These are phyloP conservation scores for Talaromyces albobiverticillius DNA, from an alignment of 2,329 filamentous ascomycete genomes.

Conservation along the genomic window DNA sequence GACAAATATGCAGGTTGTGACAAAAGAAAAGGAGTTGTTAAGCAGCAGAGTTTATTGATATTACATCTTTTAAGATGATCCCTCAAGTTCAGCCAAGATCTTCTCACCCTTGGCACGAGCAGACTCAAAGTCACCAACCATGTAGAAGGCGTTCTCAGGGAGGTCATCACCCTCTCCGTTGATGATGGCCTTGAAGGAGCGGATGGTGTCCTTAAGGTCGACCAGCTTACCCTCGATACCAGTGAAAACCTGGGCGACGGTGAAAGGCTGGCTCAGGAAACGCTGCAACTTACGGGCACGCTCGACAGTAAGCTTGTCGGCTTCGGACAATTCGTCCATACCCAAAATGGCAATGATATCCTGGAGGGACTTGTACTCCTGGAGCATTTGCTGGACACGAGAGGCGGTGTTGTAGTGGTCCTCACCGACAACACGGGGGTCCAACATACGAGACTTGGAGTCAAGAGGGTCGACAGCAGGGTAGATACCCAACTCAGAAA, in stretches of 20 bases:
- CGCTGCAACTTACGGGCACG: slow-evolving; percentile 99
- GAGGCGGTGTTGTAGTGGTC: slow-evolving; percentile 96
- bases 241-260: slow-evolving; percentile 68
- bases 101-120: slow-evolving; percentile 98
- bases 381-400: slow-evolving; percentile 97
- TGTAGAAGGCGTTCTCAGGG: slow-evolving; percentile 93
- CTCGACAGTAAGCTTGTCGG: slow-evolving; percentile 99
- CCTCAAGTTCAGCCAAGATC: slow-evolving; percentile 94
- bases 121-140: slow-evolving; percentile 94
- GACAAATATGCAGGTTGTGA: slow-evolving; percentile 33
- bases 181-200: slow-evolving; percentile 96
- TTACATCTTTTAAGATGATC: slow-evolving; percentile 45
- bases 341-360: slow-evolving; percentile 99
- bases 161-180: slow-evolving; percentile 92
- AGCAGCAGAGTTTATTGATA: slow-evolving; percentile 27
- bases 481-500: slow-evolving; percentile 99
- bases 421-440: slow-evolving; percentile 96
- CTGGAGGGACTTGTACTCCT: slow-evolving; percentile 99
- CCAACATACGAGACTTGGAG: slow-evolving; percentile 99
- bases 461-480: slow-evolving; percentile 99
- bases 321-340: slow-evolving; percentile 99
- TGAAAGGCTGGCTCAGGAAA: slow-evolving; percentile 99
- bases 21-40: slow-evolving; percentile 20
- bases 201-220: slow-evolving; percentile 97
- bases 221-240: slow-evolving; percentile 96